phyloP scores from a whole-genome alignment of 495 filamentous ascomycete genomes.

The Penicillium lividum region DNA sequence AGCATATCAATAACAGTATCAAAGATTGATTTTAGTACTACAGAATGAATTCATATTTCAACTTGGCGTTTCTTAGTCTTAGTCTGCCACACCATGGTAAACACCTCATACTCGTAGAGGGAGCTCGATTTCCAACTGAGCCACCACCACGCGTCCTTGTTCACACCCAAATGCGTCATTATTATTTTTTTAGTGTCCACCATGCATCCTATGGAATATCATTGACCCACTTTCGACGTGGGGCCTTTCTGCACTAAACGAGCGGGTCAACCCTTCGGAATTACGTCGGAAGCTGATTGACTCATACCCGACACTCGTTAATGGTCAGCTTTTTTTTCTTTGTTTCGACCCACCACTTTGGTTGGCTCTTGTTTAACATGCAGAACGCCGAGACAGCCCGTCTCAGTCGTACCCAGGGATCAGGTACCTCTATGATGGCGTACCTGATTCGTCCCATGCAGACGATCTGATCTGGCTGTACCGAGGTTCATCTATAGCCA shows the following conservation, averaged over 20 bases:
- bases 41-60: constrained; percentile 16
- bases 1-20: constrained; percentile 2
- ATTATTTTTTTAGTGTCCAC: constrained; percentile 10
- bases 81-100: not conserved
- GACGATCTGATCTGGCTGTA: constrained; percentile 1
- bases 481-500: constrained; percentile 12
- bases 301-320: constrained; percentile 13
- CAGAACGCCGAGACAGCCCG: constrained; percentile 15
- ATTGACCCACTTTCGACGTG: constrained; percentile 19
- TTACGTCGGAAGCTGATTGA: constrained; percentile 17
- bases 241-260: constrained; percentile 5
- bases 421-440: constrained; percentile 8
- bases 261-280: constrained; percentile 3
- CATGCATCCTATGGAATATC: constrained; percentile 9
- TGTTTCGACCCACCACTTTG: constrained; percentile 5
- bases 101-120: constrained; percentile 18
- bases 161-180: constrained; percentile 4
- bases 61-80: constrained; percentile 2
- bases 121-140: constrained; percentile 23
- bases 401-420: constrained; percentile 7
- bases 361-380: constrained; percentile 11
- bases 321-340: constrained; percentile 3
- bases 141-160: constrained; percentile 13
- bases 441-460: constrained; percentile 14
- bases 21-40: constrained; percentile 9